A percentile compares a stretch with the other conserved stretches of the same genome.
These are phyloP conservation scores for Chalciporus pseudorubinellus DNA, from an alignment of 768 basidiomycete genomes.

Conservation along the genomic window DNA sequence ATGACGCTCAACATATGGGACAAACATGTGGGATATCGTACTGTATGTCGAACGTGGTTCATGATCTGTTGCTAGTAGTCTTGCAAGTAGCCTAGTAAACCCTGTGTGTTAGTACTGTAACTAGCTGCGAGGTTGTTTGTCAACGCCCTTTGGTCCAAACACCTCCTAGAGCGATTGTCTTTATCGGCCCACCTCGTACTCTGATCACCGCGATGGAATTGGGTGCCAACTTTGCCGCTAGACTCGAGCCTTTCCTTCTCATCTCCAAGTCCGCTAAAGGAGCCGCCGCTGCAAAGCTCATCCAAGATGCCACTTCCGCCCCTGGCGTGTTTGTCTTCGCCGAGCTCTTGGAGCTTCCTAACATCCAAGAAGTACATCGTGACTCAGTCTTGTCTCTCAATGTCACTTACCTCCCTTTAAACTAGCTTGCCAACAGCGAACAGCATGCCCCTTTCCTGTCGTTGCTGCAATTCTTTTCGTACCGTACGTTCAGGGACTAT, in stretches of 20 bases:
- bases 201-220: constrained; percentile 49
- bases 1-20: too few species aligned
- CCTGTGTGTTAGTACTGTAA: too few species aligned
- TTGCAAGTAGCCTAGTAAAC: too few species aligned
- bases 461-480: constrained; percentile 85
- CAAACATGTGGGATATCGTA: too few species aligned
- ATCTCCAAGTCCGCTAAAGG: constrained; percentile 93
- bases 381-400: background rate
- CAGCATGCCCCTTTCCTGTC: constrained; percentile 59
- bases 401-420: constrained; percentile 1
- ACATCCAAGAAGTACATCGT: constrained; percentile 74
- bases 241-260: constrained; percentile 86
- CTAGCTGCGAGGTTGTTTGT: background rate
- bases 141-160: constrained; percentile 17
- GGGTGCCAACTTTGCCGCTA: constrained; percentile 59
- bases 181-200: background rate
- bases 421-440: constrained; percentile 65
- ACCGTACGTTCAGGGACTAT: constrained; percentile 84
- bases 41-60: too few species aligned
- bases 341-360: constrained; percentile 79
- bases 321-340: constrained; percentile 91
- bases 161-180: constrained; percentile 1
- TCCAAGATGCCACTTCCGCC: constrained; percentile 83
- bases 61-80: too few species aligned
- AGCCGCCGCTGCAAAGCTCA: constrained; percentile 85